phyloP scores from a whole-genome alignment of 2,329 filamentous ascomycete genomes.

The Exophiala spinifera region DNA sequence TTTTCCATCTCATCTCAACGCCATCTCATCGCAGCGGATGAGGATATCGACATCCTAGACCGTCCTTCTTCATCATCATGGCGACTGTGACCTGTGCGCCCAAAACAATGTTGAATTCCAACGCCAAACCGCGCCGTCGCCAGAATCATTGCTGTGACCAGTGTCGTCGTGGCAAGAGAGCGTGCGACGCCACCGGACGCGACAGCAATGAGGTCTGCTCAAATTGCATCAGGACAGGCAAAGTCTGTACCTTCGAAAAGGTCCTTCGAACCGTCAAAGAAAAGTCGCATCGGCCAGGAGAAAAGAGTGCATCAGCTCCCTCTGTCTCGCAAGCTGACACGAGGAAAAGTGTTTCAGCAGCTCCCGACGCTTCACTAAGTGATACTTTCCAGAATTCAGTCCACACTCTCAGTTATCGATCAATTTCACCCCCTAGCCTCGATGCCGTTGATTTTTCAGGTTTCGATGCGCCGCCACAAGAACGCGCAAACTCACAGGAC shows the following conservation, averaged over 20 bases:
- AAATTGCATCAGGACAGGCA: conserved; percentile 2
- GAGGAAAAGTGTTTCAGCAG: neutral
- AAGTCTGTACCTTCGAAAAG: neutral
- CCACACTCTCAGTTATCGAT: neutral
- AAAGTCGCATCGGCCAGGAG: neutral
- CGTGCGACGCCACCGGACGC: conserved; percentile 41
- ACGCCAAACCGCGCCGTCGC: conserved; percentile 30
- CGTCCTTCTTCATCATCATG: neutral
- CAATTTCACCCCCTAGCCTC: neutral
- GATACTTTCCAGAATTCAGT: neutral
- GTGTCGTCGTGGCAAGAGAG: conserved; percentile 46
- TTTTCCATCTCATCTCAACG: too few species aligned
- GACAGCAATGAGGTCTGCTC: conserved; percentile 2
- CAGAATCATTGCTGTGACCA: conserved; percentile 48
- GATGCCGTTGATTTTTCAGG: neutral
- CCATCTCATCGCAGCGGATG: neutral
- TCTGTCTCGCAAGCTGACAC: neutral
- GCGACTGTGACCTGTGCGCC: neutral
- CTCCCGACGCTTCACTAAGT: neutral
- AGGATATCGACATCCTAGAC: neutral
- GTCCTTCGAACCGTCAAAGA: neutral
- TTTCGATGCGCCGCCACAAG: neutral
- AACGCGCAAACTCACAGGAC: neutral
- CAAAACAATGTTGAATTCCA: neutral
- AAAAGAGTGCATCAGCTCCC: neutral